These are phyloP conservation scores for Candida frijolesensis DNA, from an alignment of 1,139 yeast species.

Conservation along the genomic window DNA sequence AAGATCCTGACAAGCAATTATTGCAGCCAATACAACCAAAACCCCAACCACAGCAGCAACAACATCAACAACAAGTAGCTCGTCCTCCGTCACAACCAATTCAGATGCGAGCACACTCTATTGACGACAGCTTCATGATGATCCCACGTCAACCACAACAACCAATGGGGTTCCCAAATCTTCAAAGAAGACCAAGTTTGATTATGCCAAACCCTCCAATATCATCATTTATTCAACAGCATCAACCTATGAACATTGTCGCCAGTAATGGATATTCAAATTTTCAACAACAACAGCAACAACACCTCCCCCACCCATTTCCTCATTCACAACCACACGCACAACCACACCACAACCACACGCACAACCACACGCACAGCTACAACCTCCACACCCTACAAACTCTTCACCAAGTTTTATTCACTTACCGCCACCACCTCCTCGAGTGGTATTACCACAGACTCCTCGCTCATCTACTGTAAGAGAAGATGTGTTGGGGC, in stretches of 20 bases:
- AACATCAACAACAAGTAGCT: neutral
- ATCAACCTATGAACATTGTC: neutral
- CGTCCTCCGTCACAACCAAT: neutral
- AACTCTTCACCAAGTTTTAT: constrained; percentile 7
- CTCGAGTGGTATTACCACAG: constrained; percentile 2
- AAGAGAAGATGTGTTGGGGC: constrained; percentile 6
- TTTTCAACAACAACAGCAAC: neutral
- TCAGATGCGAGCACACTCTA: constrained; percentile 2
- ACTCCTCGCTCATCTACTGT: constrained; percentile 7
- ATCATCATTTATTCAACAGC: constrained; percentile 1
- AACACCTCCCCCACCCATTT: neutral
- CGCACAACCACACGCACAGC: neutral
- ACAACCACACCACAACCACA: constrained; percentile 2
- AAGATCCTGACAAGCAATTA: neutral
- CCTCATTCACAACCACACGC: constrained; percentile 2
- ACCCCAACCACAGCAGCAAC: neutral
- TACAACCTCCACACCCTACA: neutral
- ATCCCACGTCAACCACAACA: constrained; percentile 1
- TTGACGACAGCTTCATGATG: constrained; percentile 4
- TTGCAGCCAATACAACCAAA: neutral
- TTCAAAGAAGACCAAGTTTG: constrained; percentile 3
- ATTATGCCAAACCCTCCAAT: constrained; percentile 1
- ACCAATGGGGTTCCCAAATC: neutral
- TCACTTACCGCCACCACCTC: constrained; percentile 6
- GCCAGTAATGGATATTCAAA: neutral